A percentile compares a stretch with the other conserved stretches of the same genome.
phyloP scores from a whole-genome alignment of 352 stramenopile species.

The Aphanomyces astaci region DNA sequence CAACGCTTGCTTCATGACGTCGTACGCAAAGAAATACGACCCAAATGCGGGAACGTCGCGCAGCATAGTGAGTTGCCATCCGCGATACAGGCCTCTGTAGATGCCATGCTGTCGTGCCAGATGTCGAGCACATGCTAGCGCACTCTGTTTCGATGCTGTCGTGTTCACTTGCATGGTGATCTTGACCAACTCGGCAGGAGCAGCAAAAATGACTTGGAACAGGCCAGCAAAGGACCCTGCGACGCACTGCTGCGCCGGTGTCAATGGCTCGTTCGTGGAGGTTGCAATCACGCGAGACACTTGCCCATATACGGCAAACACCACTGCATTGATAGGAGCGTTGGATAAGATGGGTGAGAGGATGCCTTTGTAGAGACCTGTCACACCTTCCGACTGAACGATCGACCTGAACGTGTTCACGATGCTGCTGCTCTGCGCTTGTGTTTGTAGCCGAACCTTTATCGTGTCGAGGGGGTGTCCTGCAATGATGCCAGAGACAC shows the following conservation, averaged over 20 bases:
- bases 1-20: slow-evolving; percentile 50
- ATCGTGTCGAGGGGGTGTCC: slow-evolving; percentile 81
- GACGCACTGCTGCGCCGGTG: slow-evolving; percentile 42
- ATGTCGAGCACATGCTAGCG: slow-evolving; percentile 39
- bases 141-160: slow-evolving; percentile 36
- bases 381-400: slow-evolving; percentile 42
- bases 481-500: slow-evolving; percentile 64
- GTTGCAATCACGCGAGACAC: slow-evolving; percentile 41
- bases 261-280: slow-evolving; percentile 29
- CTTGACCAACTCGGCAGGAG: slow-evolving; percentile 72
- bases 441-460: slow-evolving; percentile 79
- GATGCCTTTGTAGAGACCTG: slow-evolving; percentile 65
- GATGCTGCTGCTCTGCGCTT: slow-evolving; percentile 30
- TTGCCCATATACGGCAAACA: slow-evolving; percentile 70
- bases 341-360: slow-evolving; percentile 74
- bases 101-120: slow-evolving; percentile 38
- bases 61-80: slow-evolving; percentile 61
- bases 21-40: slow-evolving; percentile 74
- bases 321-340: slow-evolving; percentile 76
- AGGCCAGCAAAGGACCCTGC: slow-evolving; percentile 51
- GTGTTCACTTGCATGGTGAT: slow-evolving; percentile 74
- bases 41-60: slow-evolving; percentile 74
- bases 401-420: slow-evolving; percentile 47
- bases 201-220: slow-evolving; percentile 62
- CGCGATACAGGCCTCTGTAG: slow-evolving; percentile 41